Conservation (phyloP, 495 filamentous ascomycete species). For the Talaromyces adpressus region DNA sequence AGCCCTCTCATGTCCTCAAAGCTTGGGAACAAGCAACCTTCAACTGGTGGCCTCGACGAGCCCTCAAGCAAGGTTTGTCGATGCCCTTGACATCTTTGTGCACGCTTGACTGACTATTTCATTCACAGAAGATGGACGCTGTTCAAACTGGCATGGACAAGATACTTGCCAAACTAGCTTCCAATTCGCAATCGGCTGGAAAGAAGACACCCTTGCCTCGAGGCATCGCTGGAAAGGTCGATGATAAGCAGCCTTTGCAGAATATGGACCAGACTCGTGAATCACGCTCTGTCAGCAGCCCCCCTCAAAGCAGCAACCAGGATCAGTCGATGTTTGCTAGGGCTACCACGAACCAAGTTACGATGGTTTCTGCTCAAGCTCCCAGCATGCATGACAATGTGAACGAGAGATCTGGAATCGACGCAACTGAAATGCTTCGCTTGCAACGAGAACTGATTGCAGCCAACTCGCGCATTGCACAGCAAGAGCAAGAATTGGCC, state of each 20-base stretch:
- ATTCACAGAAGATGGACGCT: slow-evolving; percentile 47
- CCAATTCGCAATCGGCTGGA: slow-evolving; percentile 17
- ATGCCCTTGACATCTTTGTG: background rate
- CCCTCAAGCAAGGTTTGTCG: slow-evolving; percentile 31
- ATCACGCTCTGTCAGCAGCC: slow-evolving; percentile 4
- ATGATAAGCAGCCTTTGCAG: slow-evolving; percentile 2
- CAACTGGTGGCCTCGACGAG: slow-evolving; percentile 15
- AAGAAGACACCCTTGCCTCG: slow-evolving; percentile 16
- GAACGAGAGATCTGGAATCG: slow-evolving; percentile 32
- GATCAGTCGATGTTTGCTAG: background rate
- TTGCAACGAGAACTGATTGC: slow-evolving; percentile 68
- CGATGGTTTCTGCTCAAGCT: slow-evolving; percentile 15
- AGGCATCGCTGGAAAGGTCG: slow-evolving; percentile 9
- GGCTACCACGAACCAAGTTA: slow-evolving; percentile 5
- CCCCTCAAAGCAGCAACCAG: background rate
- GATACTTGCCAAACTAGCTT: slow-evolving; percentile 30
- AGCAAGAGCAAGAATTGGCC: slow-evolving; percentile 76
- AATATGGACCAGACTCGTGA: background rate
- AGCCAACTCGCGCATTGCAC: slow-evolving; percentile 71
- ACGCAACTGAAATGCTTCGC: slow-evolving; percentile 43
- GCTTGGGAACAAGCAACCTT: slow-evolving; percentile 27
- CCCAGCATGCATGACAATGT: background rate
- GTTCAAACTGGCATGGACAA: slow-evolving; percentile 28
- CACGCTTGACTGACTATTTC: slow-evolving; percentile 31
- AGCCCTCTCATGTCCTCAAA: slow-evolving; percentile 32